Percentiles rank a stretch among this genome's conserved stretches.
These are phyloP conservation scores for Nitzschia palea DNA, from an alignment of 108 stramenopile species.

Conservation along the genomic window DNA sequence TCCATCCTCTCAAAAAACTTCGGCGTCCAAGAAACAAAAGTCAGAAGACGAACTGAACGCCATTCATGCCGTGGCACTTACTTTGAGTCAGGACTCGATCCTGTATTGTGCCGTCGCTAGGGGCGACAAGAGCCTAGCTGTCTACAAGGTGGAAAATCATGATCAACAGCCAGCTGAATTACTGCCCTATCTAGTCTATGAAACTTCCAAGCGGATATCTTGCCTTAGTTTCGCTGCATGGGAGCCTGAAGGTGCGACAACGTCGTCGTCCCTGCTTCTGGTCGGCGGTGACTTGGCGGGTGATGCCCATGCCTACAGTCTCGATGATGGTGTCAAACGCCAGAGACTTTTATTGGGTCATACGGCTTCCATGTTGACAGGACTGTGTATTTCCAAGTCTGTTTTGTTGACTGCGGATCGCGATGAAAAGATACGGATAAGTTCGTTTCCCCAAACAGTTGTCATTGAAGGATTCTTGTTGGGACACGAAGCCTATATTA, in stretches of 20 bases:
- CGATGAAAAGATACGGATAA: conserved; percentile 85
- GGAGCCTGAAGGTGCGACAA: not conserved
- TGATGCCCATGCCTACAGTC: conserved; percentile 69
- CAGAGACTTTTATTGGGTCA: conserved; percentile 71
- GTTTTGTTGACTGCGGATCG: conserved; percentile 76
- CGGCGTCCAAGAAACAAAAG: conserved; percentile 4
- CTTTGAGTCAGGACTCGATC: conserved; percentile 7
- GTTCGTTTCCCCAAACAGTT: conserved; percentile 66
- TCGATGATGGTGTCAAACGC: conserved; percentile 13
- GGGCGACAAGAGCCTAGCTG: conserved; percentile 53
- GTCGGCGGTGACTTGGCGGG: conserved; percentile 78
- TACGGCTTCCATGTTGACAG: conserved; percentile 88
- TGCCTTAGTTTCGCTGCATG: conserved; percentile 44
- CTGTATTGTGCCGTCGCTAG: conserved; percentile 62
- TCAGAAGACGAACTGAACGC: conserved; percentile 24
- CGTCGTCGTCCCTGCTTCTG: conserved; percentile 22
- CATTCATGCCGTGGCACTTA: conserved; percentile 61
- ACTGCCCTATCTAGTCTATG: conserved; percentile 24
- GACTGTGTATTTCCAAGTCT: conserved; percentile 10
- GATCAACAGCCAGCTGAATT: not conserved
- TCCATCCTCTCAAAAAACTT: too few relatives aligned
- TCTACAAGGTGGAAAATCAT: conserved; percentile 33
- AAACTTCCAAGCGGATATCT: conserved; percentile 53
- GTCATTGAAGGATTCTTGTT: conserved; percentile 70
- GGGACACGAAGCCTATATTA: conserved; percentile 73